Conservation (phyloP, 352 stramenopile species). For the Phytophthora nicotianae region DNA sequence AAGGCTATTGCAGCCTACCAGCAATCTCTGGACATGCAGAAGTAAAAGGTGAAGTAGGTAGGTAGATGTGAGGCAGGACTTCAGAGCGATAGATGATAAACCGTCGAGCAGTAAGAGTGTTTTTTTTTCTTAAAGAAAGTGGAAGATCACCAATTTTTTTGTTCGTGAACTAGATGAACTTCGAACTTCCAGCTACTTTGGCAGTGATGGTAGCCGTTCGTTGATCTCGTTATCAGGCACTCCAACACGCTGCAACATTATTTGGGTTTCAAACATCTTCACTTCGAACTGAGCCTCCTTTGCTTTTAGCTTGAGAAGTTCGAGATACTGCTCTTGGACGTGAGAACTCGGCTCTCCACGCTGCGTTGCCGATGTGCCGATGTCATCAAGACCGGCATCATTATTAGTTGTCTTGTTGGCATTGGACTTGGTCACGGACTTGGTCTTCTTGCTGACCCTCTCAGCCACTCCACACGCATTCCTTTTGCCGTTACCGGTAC, state of each 20-base stretch:
- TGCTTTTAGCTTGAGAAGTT: neutral
- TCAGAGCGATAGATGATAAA: conserved; percentile 32
- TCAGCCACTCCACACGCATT: neutral
- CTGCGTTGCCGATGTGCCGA: neutral
- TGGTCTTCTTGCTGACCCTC: neutral
- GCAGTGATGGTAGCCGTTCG: no score
- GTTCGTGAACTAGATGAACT: neutral
- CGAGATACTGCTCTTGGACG: neutral
- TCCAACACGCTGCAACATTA: no score
- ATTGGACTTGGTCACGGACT: neutral
- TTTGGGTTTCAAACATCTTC: no score
- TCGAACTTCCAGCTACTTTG: neutral
- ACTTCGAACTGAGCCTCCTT: no score
- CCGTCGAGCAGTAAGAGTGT: conserved; percentile 19
- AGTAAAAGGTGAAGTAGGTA: conserved; percentile 40
- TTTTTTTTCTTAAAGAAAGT: conserved; percentile 14
- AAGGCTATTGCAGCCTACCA: conserved; percentile 87
- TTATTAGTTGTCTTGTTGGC: neutral
- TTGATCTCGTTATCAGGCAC: no score
- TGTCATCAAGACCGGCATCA: neutral
- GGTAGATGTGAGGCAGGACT: conserved; percentile 28
- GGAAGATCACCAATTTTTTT: no score
- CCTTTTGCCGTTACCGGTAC: neutral
- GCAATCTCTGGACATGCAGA: conserved; percentile 79
- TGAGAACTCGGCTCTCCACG: neutral